Base-by-base conservation (phyloP, 1,284 basidiomycete genomes). In the Naganishia cerealis region DNA sequence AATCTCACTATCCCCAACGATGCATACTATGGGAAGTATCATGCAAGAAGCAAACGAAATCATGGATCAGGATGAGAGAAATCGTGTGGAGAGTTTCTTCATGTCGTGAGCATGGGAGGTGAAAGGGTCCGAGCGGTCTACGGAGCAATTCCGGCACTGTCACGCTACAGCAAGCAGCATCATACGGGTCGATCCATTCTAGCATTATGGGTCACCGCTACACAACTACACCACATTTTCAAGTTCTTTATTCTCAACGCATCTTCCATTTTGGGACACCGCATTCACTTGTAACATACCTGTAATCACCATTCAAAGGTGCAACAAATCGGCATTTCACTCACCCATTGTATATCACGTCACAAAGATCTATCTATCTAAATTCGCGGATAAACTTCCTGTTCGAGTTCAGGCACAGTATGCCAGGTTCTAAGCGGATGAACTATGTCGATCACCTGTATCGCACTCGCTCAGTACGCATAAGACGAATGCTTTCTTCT, bases 61-160 rank as follows among this genome's bases (percentile, higher is more conserved):
- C 48, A 46, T 57, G 58, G 68, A 70, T 50, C 26, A 42, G 46
- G 68, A 70, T 26, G 68, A 70, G 65, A 67, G 59, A 33, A 54
- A 68, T 33, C 52, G 57, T 24, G 59, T 53, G 8, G 67, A 68
- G 58, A 59, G 52, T 46, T 68, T 68, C 43, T 68, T 56, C 67
- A 62, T 63, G 58, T 62, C 46, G 16, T 68, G 57, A 40, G 29
- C 40, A n/a, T 15, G 38, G 24, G 26, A 16, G 10, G 38, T 29
- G 21, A n/a, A 7, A 24, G n/a, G 21, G 8, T 15, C 5, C 24
- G 21, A 8, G n/a, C n/a, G 46, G 24, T n/a, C 21, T 24, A 24
- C 6, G 13, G 16, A n/a, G n/a, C 43, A 50, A 33, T 33, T 33
- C 29, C 29, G 29, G 6, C 29, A 50, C 1, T 2, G 7, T 15